Conservation (phyloP, 2,329 filamentous ascomycete genomes). For the Tolypocladium endophyticum region DNA sequence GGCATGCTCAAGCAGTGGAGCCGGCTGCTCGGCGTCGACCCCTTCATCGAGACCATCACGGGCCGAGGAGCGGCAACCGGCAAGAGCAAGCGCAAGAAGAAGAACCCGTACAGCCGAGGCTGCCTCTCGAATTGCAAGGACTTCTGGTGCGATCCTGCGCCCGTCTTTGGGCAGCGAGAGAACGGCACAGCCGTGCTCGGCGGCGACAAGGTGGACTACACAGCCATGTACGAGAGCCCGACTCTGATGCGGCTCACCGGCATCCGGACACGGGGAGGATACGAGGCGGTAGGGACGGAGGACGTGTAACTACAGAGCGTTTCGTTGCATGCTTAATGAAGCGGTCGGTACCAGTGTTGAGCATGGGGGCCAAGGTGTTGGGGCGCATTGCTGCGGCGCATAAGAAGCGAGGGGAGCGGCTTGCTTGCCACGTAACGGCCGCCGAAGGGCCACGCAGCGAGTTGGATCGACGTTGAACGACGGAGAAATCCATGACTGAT, state of each 20-base stretch:
- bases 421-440: not conserved
- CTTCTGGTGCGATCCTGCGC: constrained; percentile 88
- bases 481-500: not conserved
- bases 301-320: constrained; percentile 24
- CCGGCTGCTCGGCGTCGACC: constrained; percentile 78
- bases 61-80: constrained; percentile 61
- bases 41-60: constrained; percentile 85
- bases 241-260: constrained; percentile 49
- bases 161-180: constrained; percentile 65
- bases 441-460: not conserved
- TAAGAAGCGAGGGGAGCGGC: not conserved
- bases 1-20: constrained; percentile 72
- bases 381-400: not conserved
- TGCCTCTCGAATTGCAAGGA: constrained; percentile 85
- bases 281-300: constrained; percentile 52
- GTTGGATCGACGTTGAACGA: not conserved
- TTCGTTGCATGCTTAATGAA: not conserved
- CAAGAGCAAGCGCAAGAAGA: constrained; percentile 42
- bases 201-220: constrained; percentile 76
- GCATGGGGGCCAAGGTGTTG: not conserved
- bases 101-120: constrained; percentile 80
- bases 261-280: constrained; percentile 41
- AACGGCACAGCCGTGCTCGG: constrained; percentile 67
- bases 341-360: not conserved
- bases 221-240: constrained; percentile 79